phyloP scores from a whole-genome alignment of 495 filamentous ascomycete species.

The Talaromyces liani region DNA sequence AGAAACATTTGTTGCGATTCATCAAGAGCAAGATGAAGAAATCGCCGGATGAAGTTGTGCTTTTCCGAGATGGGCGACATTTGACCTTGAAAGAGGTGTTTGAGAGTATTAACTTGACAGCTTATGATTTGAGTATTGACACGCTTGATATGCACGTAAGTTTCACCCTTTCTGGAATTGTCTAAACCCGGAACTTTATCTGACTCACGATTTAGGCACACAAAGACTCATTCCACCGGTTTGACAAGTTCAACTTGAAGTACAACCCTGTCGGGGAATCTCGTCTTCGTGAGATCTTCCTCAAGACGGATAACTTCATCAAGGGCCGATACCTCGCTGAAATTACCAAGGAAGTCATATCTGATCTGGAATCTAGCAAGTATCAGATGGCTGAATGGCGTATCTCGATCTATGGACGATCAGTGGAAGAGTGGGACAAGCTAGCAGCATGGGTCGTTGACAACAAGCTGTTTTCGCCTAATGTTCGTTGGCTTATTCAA shows the following conservation, averaged over 20 bases:
- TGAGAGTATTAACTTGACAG: slow-evolving; percentile 91
- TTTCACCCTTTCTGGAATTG: slow-evolving; percentile 9
- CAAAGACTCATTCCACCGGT: slow-evolving; percentile 95
- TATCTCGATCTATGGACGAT: slow-evolving; percentile 90
- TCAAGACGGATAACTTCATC: slow-evolving; percentile 98
- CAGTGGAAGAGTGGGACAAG: slow-evolving; percentile 94
- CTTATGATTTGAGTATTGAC: slow-evolving; percentile 97
- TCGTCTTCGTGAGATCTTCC: slow-evolving; percentile 85
- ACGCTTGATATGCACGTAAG: slow-evolving; percentile 96
- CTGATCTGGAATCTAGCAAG: slow-evolving; percentile 97
- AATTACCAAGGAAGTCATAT: slow-evolving; percentile 95
- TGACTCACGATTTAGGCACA: slow-evolving; percentile 57
- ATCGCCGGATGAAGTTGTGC: slow-evolving; percentile 84
- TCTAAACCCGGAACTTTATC: neutral
- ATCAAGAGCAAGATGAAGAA: slow-evolving; percentile 99
- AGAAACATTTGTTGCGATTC: slow-evolving; percentile 94
- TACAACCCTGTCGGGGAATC: slow-evolving; percentile 98
- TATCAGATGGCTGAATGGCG: slow-evolving; percentile 99
- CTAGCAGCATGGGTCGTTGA: slow-evolving; percentile 97
- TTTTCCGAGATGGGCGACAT: slow-evolving; percentile 88
- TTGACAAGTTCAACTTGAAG: slow-evolving; percentile 99
- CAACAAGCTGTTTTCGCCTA: slow-evolving; percentile 95
- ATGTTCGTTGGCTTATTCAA: slow-evolving; percentile 96
- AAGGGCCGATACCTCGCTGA: slow-evolving; percentile 93
- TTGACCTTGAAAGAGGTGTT: slow-evolving; percentile 90